These are phyloP conservation scores for Nannochloris sp. DNA, from an alignment of 139 green algal genomes.

Conservation along the genomic window DNA sequence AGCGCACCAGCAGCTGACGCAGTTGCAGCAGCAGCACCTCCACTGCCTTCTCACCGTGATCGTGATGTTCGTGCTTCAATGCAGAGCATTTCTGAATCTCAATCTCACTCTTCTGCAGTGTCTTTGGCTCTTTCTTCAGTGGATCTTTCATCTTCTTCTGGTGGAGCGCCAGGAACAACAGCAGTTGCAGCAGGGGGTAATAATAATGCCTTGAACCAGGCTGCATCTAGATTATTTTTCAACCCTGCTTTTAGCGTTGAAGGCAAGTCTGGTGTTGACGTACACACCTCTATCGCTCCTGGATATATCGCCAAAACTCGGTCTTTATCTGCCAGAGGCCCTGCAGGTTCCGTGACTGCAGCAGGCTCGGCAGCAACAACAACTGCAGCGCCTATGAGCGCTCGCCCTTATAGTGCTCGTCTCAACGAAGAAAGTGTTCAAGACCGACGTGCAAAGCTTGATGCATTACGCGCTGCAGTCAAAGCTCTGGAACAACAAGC, in stretches of 20 bases:
- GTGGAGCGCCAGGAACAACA: neutral
- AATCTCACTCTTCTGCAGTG: neutral
- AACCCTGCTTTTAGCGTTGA: slow-evolving; percentile 21
- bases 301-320: neutral
- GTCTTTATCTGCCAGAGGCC: neutral
- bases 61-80: too few species aligned
- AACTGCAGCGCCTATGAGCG: neutral
- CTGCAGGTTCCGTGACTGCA: neutral
- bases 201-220: too few species aligned
- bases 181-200: neutral
- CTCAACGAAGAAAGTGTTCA: neutral
- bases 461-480: slow-evolving; percentile 18
- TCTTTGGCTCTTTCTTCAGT: neutral
- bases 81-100: neutral
- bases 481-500: slow-evolving; percentile 17
- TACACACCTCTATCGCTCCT: neutral
- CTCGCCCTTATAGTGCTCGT: neutral
- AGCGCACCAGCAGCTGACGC: neutral
- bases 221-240: slow-evolving; percentile 20
- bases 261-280: neutral
- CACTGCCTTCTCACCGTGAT: neutral
- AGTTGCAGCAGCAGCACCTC: neutral
- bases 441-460: slow-evolving; percentile 6
- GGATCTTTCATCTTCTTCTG: neutral
- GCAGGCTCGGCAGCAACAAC: neutral